phyloP scores from a whole-genome alignment of 2,329 filamentous ascomycete species.

The Mycosphaerella arachidis region DNA sequence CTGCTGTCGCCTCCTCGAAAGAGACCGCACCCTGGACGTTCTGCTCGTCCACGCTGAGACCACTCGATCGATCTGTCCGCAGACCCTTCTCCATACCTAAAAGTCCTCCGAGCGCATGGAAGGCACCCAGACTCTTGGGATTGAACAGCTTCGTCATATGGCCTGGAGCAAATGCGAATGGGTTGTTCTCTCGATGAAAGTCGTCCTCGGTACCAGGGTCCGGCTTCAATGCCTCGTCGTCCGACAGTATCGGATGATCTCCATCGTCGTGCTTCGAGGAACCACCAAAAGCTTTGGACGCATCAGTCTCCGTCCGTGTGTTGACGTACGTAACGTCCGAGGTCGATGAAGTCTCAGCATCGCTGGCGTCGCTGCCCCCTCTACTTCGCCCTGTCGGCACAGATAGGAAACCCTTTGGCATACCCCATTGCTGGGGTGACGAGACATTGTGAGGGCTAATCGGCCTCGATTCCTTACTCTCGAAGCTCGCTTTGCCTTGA shows the following conservation, averaged over 20 bases:
- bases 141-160: slow-evolving; percentile 78
- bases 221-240: slow-evolving; percentile 66
- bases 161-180: slow-evolving; percentile 78
- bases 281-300: slow-evolving; percentile 27
- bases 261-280: slow-evolving; percentile 31
- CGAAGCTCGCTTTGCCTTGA: slow-evolving; percentile 57
- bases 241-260: slow-evolving; percentile 54
- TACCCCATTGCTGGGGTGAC: slow-evolving; percentile 55
- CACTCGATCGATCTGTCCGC: slow-evolving; percentile 59
- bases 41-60: slow-evolving; percentile 67
- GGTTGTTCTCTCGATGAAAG: slow-evolving; percentile 71
- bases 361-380: slow-evolving; percentile 63
- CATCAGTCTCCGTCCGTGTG: slow-evolving; percentile 35
- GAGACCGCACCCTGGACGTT: slow-evolving; percentile 59
- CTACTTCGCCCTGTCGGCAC: slow-evolving; percentile 61
- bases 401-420: slow-evolving; percentile 55
- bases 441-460: slow-evolving; percentile 66
- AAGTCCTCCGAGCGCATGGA: slow-evolving; percentile 70
- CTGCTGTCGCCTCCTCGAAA: slow-evolving; percentile 58
- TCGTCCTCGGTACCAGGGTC: slow-evolving; percentile 72
- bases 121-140: slow-evolving; percentile 70
- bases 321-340: slow-evolving; percentile 60
- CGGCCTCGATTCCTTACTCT: slow-evolving; percentile 60
- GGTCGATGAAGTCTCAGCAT: slow-evolving; percentile 49
- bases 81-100: slow-evolving; percentile 69